These are phyloP conservation scores for Phytopythium montanum DNA, from an alignment of 352 stramenopile species.

Conservation along the genomic window DNA sequence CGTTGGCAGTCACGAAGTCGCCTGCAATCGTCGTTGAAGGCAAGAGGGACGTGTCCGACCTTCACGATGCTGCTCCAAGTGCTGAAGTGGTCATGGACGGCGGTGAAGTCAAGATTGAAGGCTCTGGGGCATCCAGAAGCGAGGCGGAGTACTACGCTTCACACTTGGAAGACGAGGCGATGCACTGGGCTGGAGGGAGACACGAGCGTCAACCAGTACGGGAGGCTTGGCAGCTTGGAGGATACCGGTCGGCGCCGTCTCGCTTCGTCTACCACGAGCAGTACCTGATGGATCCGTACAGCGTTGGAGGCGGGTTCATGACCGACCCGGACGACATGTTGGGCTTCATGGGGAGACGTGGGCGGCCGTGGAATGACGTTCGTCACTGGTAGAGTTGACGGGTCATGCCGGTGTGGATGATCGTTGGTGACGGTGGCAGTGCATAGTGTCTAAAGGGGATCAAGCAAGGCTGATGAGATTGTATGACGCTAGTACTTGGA, in stretches of 20 bases:
- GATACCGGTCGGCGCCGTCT: background rate
- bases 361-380: background rate
- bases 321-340: background rate
- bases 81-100: background rate
- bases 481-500: background rate
- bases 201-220: background rate
- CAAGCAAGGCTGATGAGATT: background rate
- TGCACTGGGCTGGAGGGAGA: background rate
- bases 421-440: background rate
- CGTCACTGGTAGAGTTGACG: background rate
- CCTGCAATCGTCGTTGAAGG: background rate
- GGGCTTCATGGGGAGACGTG: background rate
- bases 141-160: background rate
- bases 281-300: slow-evolving; percentile 1
- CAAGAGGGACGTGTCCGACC: background rate
- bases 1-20: background rate
- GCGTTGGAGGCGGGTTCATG: background rate
- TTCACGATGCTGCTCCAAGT: background rate
- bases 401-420: background rate
- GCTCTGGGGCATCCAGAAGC: background rate
- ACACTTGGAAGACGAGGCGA: background rate
- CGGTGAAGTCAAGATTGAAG: background rate
- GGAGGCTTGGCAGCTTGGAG: background rate
- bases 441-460: background rate
- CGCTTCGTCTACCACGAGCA: background rate